phyloP scores from a whole-genome alignment of 352 stramenopile species.

The Pythium dissotocum region DNA sequence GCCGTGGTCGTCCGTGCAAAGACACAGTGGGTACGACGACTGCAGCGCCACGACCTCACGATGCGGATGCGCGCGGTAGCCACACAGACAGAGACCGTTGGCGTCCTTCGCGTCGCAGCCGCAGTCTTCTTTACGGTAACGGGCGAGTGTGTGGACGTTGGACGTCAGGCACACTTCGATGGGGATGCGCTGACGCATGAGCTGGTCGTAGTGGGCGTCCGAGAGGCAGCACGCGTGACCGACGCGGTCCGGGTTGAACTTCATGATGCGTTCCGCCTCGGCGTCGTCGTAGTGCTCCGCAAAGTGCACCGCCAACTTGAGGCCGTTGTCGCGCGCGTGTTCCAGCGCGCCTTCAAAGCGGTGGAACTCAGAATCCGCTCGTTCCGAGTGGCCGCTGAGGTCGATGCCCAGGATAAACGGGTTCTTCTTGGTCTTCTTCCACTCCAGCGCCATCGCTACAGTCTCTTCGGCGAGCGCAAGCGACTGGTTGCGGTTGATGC shows the following conservation, averaged over 20 bases:
- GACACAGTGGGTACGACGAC: slow-evolving; percentile 78
- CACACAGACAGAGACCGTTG: slow-evolving; percentile 53
- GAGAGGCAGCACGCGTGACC: slow-evolving; percentile 90
- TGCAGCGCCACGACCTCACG: slow-evolving; percentile 47
- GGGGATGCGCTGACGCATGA: slow-evolving; percentile 75
- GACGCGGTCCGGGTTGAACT: slow-evolving; percentile 90
- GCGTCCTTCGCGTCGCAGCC: slow-evolving; percentile 43
- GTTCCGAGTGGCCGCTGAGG: slow-evolving; percentile 83
- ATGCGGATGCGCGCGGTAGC: slow-evolving; percentile 85
- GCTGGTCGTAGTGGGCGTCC: slow-evolving; percentile 62
- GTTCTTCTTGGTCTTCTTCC: slow-evolving; percentile 37
- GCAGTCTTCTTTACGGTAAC: slow-evolving; percentile 48
- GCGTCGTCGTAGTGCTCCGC: slow-evolving; percentile 88
- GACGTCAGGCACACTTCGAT: slow-evolving; percentile 94
- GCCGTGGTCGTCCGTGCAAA: slow-evolving; percentile 94
- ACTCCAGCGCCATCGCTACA: slow-evolving; percentile 55
- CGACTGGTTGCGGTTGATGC: slow-evolving; percentile 78
- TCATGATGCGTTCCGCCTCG: slow-evolving; percentile 81
- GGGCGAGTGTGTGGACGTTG: slow-evolving; percentile 92
- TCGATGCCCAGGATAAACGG: slow-evolving; percentile 82
- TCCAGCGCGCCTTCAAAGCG: slow-evolving; percentile 82
- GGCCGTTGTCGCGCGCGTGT: slow-evolving; percentile 57
- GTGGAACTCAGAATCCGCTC: slow-evolving; percentile 78
- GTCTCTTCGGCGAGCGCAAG: slow-evolving; percentile 67
- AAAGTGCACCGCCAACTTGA: slow-evolving; percentile 92